Evolutionary conservation across 1,139 yeast genomes (phyloP), one percentile per base, ranked within the genome.

Genomic region (Scheffersomyces stambukii): DNA sequence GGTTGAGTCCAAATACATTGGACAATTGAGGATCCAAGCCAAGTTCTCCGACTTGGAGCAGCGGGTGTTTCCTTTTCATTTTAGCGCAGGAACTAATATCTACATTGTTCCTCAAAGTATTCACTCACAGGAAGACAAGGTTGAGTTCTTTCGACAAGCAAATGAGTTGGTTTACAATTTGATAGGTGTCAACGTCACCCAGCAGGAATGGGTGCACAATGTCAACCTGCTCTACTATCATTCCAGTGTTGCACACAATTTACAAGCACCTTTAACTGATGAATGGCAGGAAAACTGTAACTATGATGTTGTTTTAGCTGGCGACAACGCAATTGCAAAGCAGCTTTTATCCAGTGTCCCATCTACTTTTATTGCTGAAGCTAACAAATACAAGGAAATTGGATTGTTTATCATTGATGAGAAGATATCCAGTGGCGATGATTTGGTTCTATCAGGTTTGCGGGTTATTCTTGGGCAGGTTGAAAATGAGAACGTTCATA

Each of bases 391-490:
- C 24, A 54, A 52, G 25, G 70, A 64, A 37, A 41, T 62, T 8
- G 70, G 70, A 1, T 33, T 64, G 6, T 64, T 64, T 36, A 36
- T 54, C 23, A 34, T 52, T 6, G 70, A 63, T 27, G 21, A 21
- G 4, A 42, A 45, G 4, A 36, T 38, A 5, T 48, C 58, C 16
- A 32, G 50, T 2, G 28, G 36, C 2, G 66, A 63, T 28, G 70
- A 64, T 38, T 22, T 59, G 13, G 58, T 59, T 4, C 50, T 64
- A 22, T 45, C 60, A 22, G 70, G 70, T 0, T 37, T 62, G 11
- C 39, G 70, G 30, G 57, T 54, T 4, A 41, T 57, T 3, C 46
- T 61, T 17, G 43, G 34, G 3, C 24, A 25, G 13, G 29, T 23
- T 4, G 19, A 21, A n/a, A 43, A 38, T 1, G 41, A 40, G 9